phyloP scores from a whole-genome alignment of 2,329 filamentous ascomycete genomes.

The Ceratocystis albifundus region DNA sequence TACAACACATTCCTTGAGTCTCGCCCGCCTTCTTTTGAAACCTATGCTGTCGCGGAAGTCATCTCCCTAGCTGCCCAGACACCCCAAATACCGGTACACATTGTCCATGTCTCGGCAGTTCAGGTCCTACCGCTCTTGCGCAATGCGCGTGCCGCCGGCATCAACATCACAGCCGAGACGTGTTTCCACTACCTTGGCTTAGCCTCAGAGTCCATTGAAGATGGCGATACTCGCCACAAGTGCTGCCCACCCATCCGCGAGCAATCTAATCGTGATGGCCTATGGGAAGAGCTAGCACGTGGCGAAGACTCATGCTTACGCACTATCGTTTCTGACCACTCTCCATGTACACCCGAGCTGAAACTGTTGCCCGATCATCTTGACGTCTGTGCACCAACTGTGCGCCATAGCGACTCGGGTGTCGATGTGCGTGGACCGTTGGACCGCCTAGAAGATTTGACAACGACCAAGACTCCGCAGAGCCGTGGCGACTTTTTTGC shows the following conservation, averaged over 20 bases:
- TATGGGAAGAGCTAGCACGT: slow-evolving; percentile 71
- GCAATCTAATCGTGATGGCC: slow-evolving; percentile 65
- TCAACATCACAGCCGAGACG: slow-evolving; percentile 86
- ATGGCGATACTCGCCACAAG: slow-evolving; percentile 85
- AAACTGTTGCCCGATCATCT: slow-evolving; percentile 67
- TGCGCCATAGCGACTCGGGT: slow-evolving; percentile 43
- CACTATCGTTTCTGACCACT: slow-evolving; percentile 91
- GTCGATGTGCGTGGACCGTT: slow-evolving; percentile 37
- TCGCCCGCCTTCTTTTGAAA: slow-evolving; percentile 80
- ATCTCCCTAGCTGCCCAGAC: slow-evolving; percentile 68
- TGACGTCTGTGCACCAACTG: slow-evolving; percentile 26
- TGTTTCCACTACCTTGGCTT: slow-evolving; percentile 91
- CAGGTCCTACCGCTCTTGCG: slow-evolving; percentile 74
- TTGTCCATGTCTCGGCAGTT: slow-evolving; percentile 84
- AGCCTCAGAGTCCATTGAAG: slow-evolving; percentile 65
- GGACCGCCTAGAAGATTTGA: slow-evolving; percentile 29
- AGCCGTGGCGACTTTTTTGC: slow-evolving; percentile 74
- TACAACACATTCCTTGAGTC: slow-evolving; percentile 91
- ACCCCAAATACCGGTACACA: slow-evolving; percentile 74
- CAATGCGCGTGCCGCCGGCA: slow-evolving; percentile 56
- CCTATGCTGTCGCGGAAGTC: slow-evolving; percentile 78
- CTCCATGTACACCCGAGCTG: slow-evolving; percentile 86
- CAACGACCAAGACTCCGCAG: slow-evolving; percentile 13
- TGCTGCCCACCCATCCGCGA: slow-evolving; percentile 87
- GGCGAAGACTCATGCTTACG: slow-evolving; percentile 63